Conservation (phyloP, 2,329 filamentous ascomycete species). For the Colletotrichum sidae region DNA sequence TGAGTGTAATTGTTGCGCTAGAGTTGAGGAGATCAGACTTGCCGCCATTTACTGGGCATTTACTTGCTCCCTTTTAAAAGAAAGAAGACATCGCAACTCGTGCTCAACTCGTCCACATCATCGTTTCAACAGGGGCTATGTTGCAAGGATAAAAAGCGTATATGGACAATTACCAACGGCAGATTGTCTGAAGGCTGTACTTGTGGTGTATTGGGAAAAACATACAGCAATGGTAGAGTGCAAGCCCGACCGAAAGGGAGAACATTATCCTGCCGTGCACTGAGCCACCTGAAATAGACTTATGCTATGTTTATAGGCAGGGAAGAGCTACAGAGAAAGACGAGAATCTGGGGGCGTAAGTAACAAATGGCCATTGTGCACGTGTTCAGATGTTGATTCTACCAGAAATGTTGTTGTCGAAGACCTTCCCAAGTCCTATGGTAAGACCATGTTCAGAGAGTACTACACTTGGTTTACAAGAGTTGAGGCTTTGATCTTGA, state of each 20-base stretch:
- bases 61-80: conserved; percentile 8
- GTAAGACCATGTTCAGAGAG: conserved; percentile 39
- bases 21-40: conserved; percentile 35
- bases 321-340: conserved; percentile 39
- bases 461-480: too few relatives aligned
- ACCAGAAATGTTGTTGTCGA: conserved; percentile 40
- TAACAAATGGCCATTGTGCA: conserved; percentile 41
- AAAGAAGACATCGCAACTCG: too few relatives aligned
- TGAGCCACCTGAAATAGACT: conserved; percentile 39
- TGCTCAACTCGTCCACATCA: too few relatives aligned
- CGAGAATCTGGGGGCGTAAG: conserved; percentile 42
- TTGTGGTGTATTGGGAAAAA: background rate
- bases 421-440: conserved; percentile 41
- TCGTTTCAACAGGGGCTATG: too few relatives aligned
- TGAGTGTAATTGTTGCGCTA: conserved; percentile 41
- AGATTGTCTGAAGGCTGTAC: too few relatives aligned
- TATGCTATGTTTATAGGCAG: conserved; percentile 40
- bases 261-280: conserved; percentile 27
- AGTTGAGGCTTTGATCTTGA: too few relatives aligned
- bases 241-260: conserved; percentile 36
- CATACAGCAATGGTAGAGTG: conserved; percentile 28
- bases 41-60: conserved; percentile 39
- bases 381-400: conserved; percentile 42
- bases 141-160: too few relatives aligned
- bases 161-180: too few relatives aligned